Evolutionary conservation across 225 moss, liverwort and hornwort species (phyloP).

Genomic region (Asterella californica): DNA sequence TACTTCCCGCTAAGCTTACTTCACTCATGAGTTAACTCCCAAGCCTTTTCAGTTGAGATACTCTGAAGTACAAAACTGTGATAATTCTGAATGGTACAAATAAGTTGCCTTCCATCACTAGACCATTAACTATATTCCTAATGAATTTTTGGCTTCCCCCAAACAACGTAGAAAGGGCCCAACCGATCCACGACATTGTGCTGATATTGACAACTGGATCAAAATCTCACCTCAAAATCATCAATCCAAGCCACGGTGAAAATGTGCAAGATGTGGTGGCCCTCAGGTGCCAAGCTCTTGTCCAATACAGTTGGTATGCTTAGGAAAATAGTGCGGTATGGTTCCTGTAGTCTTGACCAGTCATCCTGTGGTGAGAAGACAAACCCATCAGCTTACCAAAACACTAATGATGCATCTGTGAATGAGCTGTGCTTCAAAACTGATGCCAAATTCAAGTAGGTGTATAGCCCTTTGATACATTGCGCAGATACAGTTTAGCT

Average conservation of each 20-base stretch:
- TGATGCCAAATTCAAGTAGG: not conserved
- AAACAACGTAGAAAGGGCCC: not conserved
- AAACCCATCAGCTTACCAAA: not conserved
- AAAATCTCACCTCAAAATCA: conserved; percentile 58
- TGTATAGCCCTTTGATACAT: not conserved
- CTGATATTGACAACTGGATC: not conserved
- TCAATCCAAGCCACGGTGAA: conserved; percentile 94
- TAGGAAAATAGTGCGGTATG: conserved; percentile 79
- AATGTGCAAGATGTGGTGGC: conserved; percentile 77
- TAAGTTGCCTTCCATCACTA: not conserved
- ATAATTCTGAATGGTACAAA: not conserved
- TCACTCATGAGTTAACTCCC: not conserved
- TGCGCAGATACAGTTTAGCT: not conserved
- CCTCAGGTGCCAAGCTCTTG: conserved; percentile 69
- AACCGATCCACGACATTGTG: not conserved
- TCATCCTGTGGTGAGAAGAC: conserved; percentile 30
- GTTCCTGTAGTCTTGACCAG: conserved; percentile 77
- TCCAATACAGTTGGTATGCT: conserved; percentile 90
- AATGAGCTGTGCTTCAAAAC: not conserved
- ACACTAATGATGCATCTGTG: not conserved
- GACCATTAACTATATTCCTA: not conserved
- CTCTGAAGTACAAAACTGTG: not conserved
- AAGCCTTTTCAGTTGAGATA: not conserved
- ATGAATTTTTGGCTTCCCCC: not conserved
- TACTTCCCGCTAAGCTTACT: not conserved